These are phyloP conservation scores for Dimargaris verticillata DNA, from an alignment of 192 early-diverging fungal genomes.

Conservation along the genomic window DNA sequence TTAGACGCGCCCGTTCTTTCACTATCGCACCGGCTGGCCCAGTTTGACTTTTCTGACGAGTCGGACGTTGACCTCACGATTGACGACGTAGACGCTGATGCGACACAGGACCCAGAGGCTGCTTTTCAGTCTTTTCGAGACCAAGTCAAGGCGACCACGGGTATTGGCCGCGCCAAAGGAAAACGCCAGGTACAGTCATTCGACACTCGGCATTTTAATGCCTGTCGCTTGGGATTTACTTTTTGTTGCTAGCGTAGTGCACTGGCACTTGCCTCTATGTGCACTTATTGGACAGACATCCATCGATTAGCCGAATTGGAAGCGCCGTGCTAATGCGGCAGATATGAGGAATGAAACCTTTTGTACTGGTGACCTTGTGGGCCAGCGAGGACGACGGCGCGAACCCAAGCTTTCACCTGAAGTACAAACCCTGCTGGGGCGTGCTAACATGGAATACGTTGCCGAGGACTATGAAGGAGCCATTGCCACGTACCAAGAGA, in stretches of 20 bases:
- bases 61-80: not conserved
- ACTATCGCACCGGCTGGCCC: not conserved
- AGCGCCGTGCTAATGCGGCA: too few species aligned
- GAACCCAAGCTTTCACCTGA: conserved; percentile 21
- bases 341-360: not conserved
- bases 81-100: not conserved
- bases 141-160: conserved; percentile 3
- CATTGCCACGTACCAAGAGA: conserved; percentile 55
- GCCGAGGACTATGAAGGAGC: conserved; percentile 48
- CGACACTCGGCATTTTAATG: not conserved
- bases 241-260: not conserved
- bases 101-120: not conserved
- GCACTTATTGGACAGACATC: not conserved
- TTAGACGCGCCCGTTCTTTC: not conserved
- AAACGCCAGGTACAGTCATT: not conserved
- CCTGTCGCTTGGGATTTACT: not conserved
- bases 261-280: not conserved
- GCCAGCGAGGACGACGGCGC: not conserved
- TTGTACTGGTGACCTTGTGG: not conserved
- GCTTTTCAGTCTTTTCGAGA: conserved; percentile 5
- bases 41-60: not conserved
- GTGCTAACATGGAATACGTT: conserved; percentile 62
- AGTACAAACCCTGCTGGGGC: conserved; percentile 45
- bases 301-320: not conserved
- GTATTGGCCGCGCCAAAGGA: not conserved